Evolutionary conservation across 2,329 filamentous ascomycete genomes (phyloP), one percentile per base, ranked within the genome.

Genomic region (Arthrobotrys pseudoclavata): DNA sequence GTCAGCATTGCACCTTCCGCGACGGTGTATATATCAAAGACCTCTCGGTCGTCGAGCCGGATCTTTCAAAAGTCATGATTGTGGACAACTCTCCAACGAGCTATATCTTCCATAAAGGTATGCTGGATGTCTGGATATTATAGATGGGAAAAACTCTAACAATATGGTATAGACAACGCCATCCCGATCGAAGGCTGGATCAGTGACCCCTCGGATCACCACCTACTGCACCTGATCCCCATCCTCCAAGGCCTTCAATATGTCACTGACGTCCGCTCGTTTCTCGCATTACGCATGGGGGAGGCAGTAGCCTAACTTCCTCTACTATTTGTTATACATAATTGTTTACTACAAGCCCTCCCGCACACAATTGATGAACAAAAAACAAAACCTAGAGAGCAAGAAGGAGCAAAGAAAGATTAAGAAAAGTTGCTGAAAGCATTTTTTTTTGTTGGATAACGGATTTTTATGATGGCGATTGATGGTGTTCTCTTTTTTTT

Each of bases 171-270:
- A 99, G 96, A 99, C 84, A 99, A 99, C 85, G 96, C 96, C 62
- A 97, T 99, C 82, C 96, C 96, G 2, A 98, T 99, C 83, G 95
- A 98, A 86, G 96, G 96, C 82, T 99, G 96, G 96, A 98, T 99
- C 85, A 97, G 91, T 84, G 96, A 99, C 85, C 96, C 96, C 22
- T 98, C 96, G 26, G 96, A 99, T 85, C 96, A 94, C 83, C 95
- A 97, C 83, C 87, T 99, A 80, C 88, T 98, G 84, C 93, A 98
- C 84, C 87, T 99, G 76, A 90, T 99, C 74, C 96, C 96, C 34
- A 87, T 98, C 82, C 87, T 99, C 52, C 96, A 99, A 85, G 96
- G 93, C 18, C 85, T 99, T 82, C 96, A 98, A 85, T 97, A 98
- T 85, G 94, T 96, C 80, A 97, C 95, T 64, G 96, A 99, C 84